Evolutionary conservation across 768 basidiomycete genomes (phyloP), one percentile per base, ranked within the genome.

Genomic region (Mycena kentingensis): DNA sequence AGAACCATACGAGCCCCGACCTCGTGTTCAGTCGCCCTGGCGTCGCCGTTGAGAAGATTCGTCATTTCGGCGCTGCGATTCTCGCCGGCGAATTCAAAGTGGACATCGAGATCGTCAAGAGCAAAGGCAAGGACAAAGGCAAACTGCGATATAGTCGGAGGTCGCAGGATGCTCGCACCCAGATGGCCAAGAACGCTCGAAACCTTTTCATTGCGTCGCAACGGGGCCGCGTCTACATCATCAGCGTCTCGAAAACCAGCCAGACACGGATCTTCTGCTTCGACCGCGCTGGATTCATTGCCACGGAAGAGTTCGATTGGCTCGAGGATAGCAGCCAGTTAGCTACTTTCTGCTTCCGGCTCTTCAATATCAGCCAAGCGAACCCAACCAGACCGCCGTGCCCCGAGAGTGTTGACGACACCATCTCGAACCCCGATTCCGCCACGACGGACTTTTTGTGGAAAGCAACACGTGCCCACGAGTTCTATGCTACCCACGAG

Each of bases 131-230:
- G n/a, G n/a, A n/a, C n/a, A n/a, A n/a, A n/a, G n/a, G n/a, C n/a
- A n/a, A n/a, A n/a, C n/a, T n/a, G n/a, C n/a, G n/a, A n/a, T n/a
- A n/a, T n/a, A n/a, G n/a, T n/a, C n/a, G n/a, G n/a, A n/a, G n/a
- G n/a, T n/a, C n/a, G n/a, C n/a, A n/a, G n/a, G n/a, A n/a, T n/a
- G n/a, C n/a, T n/a, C n/a, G n/a, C n/a, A 37, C 25, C 10, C 49
- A 51, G 28, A 28, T 51, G 4, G 38, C 38, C 27, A 51, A 42
- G 39, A 43, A 39, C 36, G 37, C 49, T 28, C 49, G 39, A 11
- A 42, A 22, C 24, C 36, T 51, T 32, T 27, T 51, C 26, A 51
- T 51, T 38, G 19, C 24, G n/a, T 51, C 49, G 12, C 24, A 29
- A 19, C 21, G 49, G 38, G 25, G 35, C 19, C 28, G 15, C 28